These are phyloP conservation scores for Perilla frutescens DNA, from an alignment of 257 asterid genomes.

Conservation along the genomic window DNA sequence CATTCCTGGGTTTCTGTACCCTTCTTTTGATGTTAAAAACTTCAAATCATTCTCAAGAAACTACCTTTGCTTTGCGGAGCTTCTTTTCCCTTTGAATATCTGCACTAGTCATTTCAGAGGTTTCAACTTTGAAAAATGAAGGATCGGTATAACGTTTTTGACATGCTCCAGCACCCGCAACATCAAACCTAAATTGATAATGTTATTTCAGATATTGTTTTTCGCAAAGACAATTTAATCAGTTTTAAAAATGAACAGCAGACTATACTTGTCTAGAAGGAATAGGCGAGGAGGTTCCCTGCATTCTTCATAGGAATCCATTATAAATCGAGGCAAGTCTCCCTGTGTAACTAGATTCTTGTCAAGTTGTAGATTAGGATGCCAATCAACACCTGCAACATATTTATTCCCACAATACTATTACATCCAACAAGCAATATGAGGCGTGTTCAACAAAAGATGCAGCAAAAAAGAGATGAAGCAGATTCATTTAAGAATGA, in stretches of 20 bases:
- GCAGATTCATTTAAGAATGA: constrained; percentile 19
- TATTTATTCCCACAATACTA: constrained; percentile 4
- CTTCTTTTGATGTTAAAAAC: constrained; percentile 6
- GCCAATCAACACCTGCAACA: constrained; percentile 87
- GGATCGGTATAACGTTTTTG: constrained; percentile 97
- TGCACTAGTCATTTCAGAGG: constrained; percentile 47
- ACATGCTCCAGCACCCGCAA: constrained; percentile 98
- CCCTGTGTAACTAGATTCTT: constrained; percentile 73
- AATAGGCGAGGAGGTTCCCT: constrained; percentile 96
- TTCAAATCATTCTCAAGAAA: constrained; percentile 21
- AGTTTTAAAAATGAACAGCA: constrained; percentile 26
- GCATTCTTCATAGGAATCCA: constrained; percentile 98
- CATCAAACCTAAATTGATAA: constrained; percentile 72
- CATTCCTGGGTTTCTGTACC: not conserved
- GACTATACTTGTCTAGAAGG: constrained; percentile 90
- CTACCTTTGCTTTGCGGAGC: constrained; percentile 84
- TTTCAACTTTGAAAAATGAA: constrained; percentile 75
- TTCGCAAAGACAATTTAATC: constrained; percentile 16
- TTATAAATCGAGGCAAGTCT: constrained; percentile 85
- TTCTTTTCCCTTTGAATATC: constrained; percentile 77
- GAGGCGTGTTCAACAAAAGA: constrained; percentile 12
- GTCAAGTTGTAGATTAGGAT: constrained; percentile 62
- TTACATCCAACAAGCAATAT: not conserved
- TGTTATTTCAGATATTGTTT: constrained; percentile 5
- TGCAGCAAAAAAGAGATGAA: constrained; percentile 5